Evolutionary conservation across 2,329 filamentous ascomycete species (phyloP).

Genomic region (Xylaria digitata): DNA sequence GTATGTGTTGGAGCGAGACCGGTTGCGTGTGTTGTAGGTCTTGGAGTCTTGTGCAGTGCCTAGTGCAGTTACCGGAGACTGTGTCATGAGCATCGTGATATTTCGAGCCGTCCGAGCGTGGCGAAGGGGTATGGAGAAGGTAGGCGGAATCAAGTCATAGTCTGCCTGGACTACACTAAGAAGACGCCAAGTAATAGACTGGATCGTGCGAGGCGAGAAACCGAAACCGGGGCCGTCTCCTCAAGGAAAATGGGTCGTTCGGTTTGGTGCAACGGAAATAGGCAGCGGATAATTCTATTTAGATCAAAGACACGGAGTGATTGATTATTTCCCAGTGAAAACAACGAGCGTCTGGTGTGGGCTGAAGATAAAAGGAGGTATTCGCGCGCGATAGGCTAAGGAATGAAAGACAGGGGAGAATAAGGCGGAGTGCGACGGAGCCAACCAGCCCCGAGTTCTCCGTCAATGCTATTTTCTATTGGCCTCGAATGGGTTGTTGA

Average conservation of each 20-base stretch:
- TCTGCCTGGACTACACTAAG: conserved; percentile 37
- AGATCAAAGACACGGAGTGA: conserved; percentile 11
- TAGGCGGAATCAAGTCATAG: conserved; percentile 47
- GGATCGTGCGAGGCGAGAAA: conserved; percentile 34
- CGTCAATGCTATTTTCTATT: conserved; percentile 15
- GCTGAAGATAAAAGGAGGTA: conserved; percentile 35
- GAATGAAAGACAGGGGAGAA: conserved; percentile 37
- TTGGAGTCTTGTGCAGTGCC: conserved; percentile 57
- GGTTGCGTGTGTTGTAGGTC: conserved; percentile 52
- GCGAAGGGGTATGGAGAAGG: conserved; percentile 35
- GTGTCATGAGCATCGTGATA: conserved; percentile 67
- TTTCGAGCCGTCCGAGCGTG: conserved; percentile 43
- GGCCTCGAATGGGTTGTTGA: conserved; percentile 10
- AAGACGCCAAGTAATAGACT: conserved; percentile 27
- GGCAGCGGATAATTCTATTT: conserved; percentile 7
- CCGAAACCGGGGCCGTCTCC: conserved; percentile 29
- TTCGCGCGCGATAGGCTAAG: conserved; percentile 28
- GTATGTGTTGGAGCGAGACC: conserved; percentile 48
- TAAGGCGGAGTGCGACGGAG: conserved; percentile 32
- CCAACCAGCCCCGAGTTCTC: conserved; percentile 22
- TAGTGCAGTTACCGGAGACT: conserved; percentile 59
- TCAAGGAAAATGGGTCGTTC: conserved; percentile 9
- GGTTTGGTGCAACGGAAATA: conserved; percentile 12
- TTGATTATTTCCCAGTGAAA: not conserved
- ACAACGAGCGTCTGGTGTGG: conserved; percentile 21